phyloP scores from a whole-genome alignment of 768 basidiomycete species.

The Boletus rubroflammeus region DNA sequence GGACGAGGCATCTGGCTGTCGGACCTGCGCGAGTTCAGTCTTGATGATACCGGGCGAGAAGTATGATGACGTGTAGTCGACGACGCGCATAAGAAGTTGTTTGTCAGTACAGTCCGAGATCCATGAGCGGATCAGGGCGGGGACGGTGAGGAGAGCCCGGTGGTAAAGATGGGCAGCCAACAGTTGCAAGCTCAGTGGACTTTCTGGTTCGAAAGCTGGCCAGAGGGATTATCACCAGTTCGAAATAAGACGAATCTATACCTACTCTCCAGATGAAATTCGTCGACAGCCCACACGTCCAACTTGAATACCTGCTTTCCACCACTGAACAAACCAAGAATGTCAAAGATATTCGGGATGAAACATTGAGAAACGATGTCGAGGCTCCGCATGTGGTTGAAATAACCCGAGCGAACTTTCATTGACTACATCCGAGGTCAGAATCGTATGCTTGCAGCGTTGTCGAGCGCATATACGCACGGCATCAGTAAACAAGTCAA shows the following conservation, averaged over 20 bases:
- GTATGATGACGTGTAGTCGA: slow-evolving; percentile 73
- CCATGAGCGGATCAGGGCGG: slow-evolving; percentile 84
- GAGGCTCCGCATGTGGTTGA: slow-evolving; percentile 75
- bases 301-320: slow-evolving; percentile 70
- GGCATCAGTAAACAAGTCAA: slow-evolving; percentile 80
- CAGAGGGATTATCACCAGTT: not conserved
- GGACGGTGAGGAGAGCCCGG: slow-evolving; percentile 76
- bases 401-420: slow-evolving; percentile 80
- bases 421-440: slow-evolving; percentile 56
- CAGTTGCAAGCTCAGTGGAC: slow-evolving; percentile 51
- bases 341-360: slow-evolving; percentile 65
- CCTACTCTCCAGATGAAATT: slow-evolving; percentile 74
- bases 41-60: slow-evolving; percentile 89
- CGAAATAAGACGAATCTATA: slow-evolving; percentile 1
- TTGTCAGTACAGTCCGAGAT: slow-evolving; percentile 86
- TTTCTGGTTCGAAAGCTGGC: slow-evolving; percentile 56
- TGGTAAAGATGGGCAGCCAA: slow-evolving; percentile 88
- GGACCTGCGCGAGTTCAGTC: slow-evolving; percentile 75
- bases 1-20: slow-evolving; percentile 47
- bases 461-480: slow-evolving; percentile 43
- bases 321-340: slow-evolving; percentile 66
- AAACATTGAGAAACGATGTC: slow-evolving; percentile 62
- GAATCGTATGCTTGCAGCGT: not conserved
- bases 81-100: slow-evolving; percentile 73
- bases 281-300: slow-evolving; percentile 82